Percentiles rank a stretch among this genome's conserved stretches.
These are phyloP conservation scores for Pyrenophora teres DNA, from an alignment of 2,329 filamentous ascomycete genomes.

Conservation along the genomic window DNA sequence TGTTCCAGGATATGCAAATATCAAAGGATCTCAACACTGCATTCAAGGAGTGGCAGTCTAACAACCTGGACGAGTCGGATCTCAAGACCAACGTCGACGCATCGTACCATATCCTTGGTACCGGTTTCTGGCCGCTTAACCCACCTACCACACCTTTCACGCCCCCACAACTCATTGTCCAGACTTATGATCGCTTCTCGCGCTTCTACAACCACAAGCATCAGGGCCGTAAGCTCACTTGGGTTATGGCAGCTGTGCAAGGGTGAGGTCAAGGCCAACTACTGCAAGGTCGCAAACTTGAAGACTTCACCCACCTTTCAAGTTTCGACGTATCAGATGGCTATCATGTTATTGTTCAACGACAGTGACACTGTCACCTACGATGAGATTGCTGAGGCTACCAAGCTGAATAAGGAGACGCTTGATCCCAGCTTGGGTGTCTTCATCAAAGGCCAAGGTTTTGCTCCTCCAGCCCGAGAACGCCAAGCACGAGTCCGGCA, in stretches of 20 bases:
- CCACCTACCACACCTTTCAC: conserved; percentile 87
- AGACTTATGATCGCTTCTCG: conserved; percentile 86
- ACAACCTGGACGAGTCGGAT: conserved; percentile 66
- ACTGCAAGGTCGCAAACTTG: conserved; percentile 66
- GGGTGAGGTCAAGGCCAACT: conserved; percentile 92
- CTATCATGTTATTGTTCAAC: conserved; percentile 91
- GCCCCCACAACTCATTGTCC: conserved; percentile 80
- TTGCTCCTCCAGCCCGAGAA: conserved; percentile 72
- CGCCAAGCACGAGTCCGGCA: conserved; percentile 77
- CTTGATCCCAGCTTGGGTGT: conserved; percentile 86
- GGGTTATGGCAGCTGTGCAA: conserved; percentile 99
- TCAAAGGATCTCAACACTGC: conserved; percentile 93
- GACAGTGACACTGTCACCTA: conserved; percentile 84
- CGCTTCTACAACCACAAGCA: conserved; percentile 97
- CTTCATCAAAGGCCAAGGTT: conserved; percentile 91
- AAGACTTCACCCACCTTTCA: conserved; percentile 97
- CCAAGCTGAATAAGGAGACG: conserved; percentile 77
- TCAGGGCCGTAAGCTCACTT: conserved; percentile 92
- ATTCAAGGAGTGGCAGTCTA: conserved; percentile 78
- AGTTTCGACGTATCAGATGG: conserved; percentile 98
- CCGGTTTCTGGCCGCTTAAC: conserved; percentile 94
- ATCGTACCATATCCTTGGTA: conserved; percentile 89
- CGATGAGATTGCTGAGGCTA: conserved; percentile 82
- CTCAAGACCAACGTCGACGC: conserved; percentile 77
- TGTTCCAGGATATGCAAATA: conserved; percentile 99